phyloP scores from a whole-genome alignment of 345 rosid genomes.

The Excoecaria cochinchinensis region DNA sequence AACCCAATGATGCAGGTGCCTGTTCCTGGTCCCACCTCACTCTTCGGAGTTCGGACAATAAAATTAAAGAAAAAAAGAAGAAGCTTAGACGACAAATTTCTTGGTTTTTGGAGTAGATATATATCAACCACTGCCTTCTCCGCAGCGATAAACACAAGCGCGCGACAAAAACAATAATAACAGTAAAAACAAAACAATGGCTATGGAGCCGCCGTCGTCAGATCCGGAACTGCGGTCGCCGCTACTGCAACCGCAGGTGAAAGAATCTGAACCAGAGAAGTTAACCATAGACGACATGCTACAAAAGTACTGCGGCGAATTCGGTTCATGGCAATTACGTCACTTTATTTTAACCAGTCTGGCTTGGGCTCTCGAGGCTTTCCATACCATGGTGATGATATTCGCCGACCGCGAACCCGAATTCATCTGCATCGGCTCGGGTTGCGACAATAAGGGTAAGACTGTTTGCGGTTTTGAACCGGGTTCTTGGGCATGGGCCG shows the following conservation, averaged over 20 bases:
- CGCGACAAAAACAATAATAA: too few species aligned
- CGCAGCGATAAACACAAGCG: too few species aligned
- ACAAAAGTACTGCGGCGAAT: conserved; percentile 75
- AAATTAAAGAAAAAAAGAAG: too few species aligned
- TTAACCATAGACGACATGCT: conserved; percentile 77
- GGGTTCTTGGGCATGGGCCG: conserved; percentile 76
- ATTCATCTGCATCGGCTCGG: conserved; percentile 43
- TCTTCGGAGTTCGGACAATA: too few species aligned
- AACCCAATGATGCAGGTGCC: too few species aligned
- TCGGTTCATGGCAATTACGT: conserved; percentile 80
- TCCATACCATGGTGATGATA: conserved; percentile 94
- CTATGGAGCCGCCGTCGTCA: conserved; percentile 7
- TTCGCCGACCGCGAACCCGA: conserved; percentile 80
- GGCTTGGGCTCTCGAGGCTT: conserved; percentile 92
- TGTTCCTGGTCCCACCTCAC: too few species aligned
- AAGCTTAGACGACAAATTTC: too few species aligned
- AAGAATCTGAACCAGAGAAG: conserved; percentile 30
- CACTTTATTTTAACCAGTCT: conserved; percentile 80
- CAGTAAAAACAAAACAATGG: not conserved
- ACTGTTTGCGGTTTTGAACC: conserved; percentile 49
- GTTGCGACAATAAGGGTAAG: conserved; percentile 39
- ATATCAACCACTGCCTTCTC: too few species aligned
- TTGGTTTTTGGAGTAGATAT: too few species aligned
- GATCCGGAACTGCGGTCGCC: conserved; percentile 31
- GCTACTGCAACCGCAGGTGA: conserved; percentile 9